Conservation (phyloP, 2,329 filamentous ascomycete species). For the Sporothrix pallida region DNA sequence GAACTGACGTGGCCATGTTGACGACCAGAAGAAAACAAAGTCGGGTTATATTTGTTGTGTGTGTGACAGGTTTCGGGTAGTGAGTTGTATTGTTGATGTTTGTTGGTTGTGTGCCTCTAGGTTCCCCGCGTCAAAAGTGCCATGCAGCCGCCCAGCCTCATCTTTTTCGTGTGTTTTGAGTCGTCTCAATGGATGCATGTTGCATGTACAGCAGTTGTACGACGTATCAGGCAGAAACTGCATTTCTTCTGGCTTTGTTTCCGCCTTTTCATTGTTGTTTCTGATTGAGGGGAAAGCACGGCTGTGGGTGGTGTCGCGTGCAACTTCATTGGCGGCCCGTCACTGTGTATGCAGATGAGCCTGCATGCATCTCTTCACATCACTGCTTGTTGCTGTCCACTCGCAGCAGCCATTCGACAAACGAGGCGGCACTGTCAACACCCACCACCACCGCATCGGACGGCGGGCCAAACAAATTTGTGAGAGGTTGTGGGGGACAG, state of each 20-base stretch:
- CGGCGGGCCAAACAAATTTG: background rate
- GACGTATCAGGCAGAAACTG: background rate
- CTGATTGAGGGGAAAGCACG: background rate
- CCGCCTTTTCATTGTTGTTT: no score
- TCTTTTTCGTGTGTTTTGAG: background rate
- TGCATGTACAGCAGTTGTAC: background rate
- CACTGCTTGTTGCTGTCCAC: background rate
- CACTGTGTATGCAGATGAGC: background rate
- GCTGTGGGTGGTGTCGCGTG: conserved; percentile 16
- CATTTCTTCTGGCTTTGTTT: background rate
- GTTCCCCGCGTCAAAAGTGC: background rate
- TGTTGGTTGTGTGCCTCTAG: no score
- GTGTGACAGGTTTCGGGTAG: no score
- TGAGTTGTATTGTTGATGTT: background rate
- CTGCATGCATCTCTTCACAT: background rate
- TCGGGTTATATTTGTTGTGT: no score
- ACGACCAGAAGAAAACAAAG: background rate
- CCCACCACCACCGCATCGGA: background rate
- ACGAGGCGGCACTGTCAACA: conserved; percentile 9
- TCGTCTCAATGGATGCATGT: background rate
- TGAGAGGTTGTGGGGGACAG: background rate
- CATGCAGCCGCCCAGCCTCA: conserved; percentile 1
- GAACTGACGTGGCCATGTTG: conserved; percentile 2
- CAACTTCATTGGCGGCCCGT: conserved; percentile 5
- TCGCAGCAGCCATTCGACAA: conserved; percentile 25